Conservation (phyloP, 1,284 basidiomycete genomes). For the Schizophyllum commune region DNA sequence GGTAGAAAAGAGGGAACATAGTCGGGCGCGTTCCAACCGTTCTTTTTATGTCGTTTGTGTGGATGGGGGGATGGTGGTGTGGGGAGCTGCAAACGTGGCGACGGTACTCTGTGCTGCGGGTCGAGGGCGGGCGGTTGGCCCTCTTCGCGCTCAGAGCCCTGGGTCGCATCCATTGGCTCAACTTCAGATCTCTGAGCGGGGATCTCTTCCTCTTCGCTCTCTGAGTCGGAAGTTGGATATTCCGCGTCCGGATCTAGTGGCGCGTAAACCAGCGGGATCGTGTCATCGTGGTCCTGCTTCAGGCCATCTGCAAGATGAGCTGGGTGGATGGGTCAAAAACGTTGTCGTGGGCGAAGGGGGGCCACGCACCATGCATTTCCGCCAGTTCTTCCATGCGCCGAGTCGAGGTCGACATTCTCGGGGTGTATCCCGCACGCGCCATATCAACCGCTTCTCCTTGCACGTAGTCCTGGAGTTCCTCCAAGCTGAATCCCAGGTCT, state of each 20-base stretch:
- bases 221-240: constrained; percentile 26
- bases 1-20: constrained; percentile 62
- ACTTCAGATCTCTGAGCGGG: not conserved
- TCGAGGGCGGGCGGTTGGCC: constrained; percentile 22
- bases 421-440: constrained; percentile 42
- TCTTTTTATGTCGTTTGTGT: constrained; percentile 47
- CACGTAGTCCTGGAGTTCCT: constrained; percentile 57
- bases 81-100: constrained; percentile 53
- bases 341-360: constrained; percentile 6
- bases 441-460: constrained; percentile 53
- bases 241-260: constrained; percentile 30
- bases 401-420: constrained; percentile 32
- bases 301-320: constrained; percentile 57
- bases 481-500: constrained; percentile 63
- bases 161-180: not conserved
- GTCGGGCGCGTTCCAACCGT: constrained; percentile 50
- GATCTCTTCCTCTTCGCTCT: constrained; percentile 23
- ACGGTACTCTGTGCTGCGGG: constrained; percentile 37
- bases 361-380: constrained; percentile 53
- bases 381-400: constrained; percentile 61
- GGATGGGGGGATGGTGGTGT: constrained; percentile 28
- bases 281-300: constrained; percentile 43
- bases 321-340: constrained; percentile 24
- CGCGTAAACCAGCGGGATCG: constrained; percentile 47
- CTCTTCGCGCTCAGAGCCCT: constrained; percentile 19